Evolutionary conservation across 1,284 basidiomycete species (phyloP).

Genomic region (Pseudozyma thailandica): DNA sequence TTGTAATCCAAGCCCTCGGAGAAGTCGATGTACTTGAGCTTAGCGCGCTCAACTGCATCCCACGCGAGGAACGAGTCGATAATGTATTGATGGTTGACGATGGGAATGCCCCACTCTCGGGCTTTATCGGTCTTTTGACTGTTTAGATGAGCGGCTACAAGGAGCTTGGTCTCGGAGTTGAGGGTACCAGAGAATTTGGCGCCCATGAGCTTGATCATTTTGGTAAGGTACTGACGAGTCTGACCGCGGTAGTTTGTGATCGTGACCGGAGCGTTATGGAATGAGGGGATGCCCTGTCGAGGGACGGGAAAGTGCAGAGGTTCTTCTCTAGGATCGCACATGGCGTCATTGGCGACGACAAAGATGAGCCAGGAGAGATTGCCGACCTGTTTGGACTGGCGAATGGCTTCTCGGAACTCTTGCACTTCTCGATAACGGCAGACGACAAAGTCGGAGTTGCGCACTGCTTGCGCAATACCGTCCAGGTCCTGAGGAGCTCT

Average conservation of each 20-base stretch:
- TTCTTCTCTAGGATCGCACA: constrained; percentile 77
- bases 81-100: constrained; percentile 88
- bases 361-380: constrained; percentile 84
- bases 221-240: constrained; percentile 84
- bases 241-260: constrained; percentile 88
- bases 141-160: constrained; percentile 82
- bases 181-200: constrained; percentile 83
- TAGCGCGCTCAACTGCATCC: constrained; percentile 31
- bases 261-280: constrained; percentile 76
- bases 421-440: constrained; percentile 76
- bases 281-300: constrained; percentile 66
- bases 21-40: constrained; percentile 49
- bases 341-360: constrained; percentile 75
- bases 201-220: constrained; percentile 80
- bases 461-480: constrained; percentile 50
- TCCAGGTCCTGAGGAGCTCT: constrained; percentile 41
- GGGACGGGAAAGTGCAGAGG: constrained; percentile 75
- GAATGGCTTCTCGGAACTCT: constrained; percentile 78
- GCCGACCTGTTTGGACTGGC: constrained; percentile 76
- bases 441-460: constrained; percentile 76
- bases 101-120: constrained; percentile 80
- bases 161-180: constrained; percentile 76
- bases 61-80: constrained; percentile 78
- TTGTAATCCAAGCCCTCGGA: constrained; percentile 37
- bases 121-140: constrained; percentile 82